Conservation (phyloP, 2,329 filamentous ascomycete genomes). For the Neobulgaria alba region DNA sequence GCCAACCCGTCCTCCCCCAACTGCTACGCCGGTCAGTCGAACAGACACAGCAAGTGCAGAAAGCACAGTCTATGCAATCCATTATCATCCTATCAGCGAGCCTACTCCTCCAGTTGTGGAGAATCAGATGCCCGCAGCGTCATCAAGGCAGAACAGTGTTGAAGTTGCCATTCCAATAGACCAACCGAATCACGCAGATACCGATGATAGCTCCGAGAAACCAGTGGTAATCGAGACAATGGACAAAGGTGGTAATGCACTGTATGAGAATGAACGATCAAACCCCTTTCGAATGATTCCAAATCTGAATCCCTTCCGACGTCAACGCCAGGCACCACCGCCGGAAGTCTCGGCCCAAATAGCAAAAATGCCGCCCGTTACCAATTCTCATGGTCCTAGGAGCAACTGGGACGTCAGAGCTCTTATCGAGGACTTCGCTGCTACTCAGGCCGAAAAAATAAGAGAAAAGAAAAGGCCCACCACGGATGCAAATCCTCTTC, state of each 20-base stretch:
- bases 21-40: slow-evolving; percentile 49
- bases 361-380: slow-evolving; percentile 11
- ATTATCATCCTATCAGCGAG: slow-evolving; percentile 49
- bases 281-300: slow-evolving; percentile 18
- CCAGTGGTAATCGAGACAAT: slow-evolving; percentile 14
- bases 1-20: slow-evolving; percentile 47
- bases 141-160: slow-evolving; percentile 20
- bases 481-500: slow-evolving; percentile 45
- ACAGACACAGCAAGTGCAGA: slow-evolving; percentile 56
- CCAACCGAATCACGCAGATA: not conserved
- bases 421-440: slow-evolving; percentile 53
- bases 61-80: slow-evolving; percentile 55
- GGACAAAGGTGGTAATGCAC: slow-evolving; percentile 9
- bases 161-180: slow-evolving; percentile 11
- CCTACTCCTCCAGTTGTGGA: slow-evolving; percentile 16
- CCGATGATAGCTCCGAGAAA: slow-evolving; percentile 17
- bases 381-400: slow-evolving; percentile 13
- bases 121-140: not conserved
- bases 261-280: not conserved
- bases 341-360: slow-evolving; percentile 26
- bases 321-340: slow-evolving; percentile 22
- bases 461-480: slow-evolving; percentile 47
- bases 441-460: slow-evolving; percentile 50
- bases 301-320: slow-evolving; percentile 24
- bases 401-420: slow-evolving; percentile 47